Conservation (phyloP, 768 basidiomycete genomes). For the Rhizopogon vinicolor region DNA sequence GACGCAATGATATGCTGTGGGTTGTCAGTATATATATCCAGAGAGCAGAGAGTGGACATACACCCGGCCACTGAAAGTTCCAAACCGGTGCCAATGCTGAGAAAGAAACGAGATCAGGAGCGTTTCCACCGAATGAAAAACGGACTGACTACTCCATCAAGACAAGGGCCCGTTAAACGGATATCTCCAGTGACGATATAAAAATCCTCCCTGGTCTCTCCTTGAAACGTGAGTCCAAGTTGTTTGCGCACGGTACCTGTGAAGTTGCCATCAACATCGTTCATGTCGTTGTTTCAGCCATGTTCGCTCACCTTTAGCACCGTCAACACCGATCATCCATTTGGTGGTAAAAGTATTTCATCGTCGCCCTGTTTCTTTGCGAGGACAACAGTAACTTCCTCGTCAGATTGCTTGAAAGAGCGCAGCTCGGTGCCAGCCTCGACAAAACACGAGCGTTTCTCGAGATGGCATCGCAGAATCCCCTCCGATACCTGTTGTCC, state of each 20-base stretch:
- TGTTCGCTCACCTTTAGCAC: slow-evolving; percentile 10
- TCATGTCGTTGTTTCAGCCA: background rate
- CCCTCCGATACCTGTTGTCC: slow-evolving; percentile 25
- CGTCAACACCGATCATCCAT: slow-evolving; percentile 10
- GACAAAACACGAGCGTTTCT: slow-evolving; percentile 19
- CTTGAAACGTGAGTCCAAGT: slow-evolving; percentile 10
- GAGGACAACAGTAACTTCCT: slow-evolving; percentile 22
- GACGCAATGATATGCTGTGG: slow-evolving; percentile 28
- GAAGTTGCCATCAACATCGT: background rate
- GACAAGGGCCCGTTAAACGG: slow-evolving; percentile 28
- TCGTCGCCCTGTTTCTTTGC: slow-evolving; percentile 1
- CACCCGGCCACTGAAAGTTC: slow-evolving; percentile 16
- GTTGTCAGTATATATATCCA: background rate
- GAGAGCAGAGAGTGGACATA: background rate
- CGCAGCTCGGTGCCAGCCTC: slow-evolving; percentile 32
- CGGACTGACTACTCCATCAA: slow-evolving; percentile 30
- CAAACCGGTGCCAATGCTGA: slow-evolving; percentile 47
- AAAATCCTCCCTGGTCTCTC: slow-evolving; percentile 25
- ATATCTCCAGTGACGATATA: slow-evolving; percentile 31
- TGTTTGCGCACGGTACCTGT: slow-evolving; percentile 4
- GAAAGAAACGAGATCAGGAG: background rate
- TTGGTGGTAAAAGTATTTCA: slow-evolving; percentile 6
- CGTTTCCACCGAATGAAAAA: background rate
- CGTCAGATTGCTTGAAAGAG: slow-evolving; percentile 27
- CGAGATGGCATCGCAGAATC: slow-evolving; percentile 27